A percentile compares a stretch with the other conserved stretches of the same genome.
These are phyloP conservation scores for Gleditsia sinensis DNA, from an alignment of 306 rosid genomes.

Conservation along the genomic window DNA sequence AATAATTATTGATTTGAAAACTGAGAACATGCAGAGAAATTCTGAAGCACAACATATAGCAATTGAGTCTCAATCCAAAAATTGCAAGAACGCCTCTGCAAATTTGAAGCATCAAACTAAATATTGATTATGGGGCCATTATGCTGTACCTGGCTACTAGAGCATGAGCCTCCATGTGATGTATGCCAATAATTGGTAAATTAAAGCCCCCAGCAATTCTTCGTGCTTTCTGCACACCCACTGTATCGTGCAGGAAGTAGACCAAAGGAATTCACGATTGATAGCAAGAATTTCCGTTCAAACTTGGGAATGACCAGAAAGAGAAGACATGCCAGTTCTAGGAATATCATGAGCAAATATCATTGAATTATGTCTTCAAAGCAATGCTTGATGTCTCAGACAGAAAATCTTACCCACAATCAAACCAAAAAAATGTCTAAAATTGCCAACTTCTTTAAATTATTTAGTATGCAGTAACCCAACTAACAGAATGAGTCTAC, in stretches of 20 bases:
- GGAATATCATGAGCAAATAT: not conserved
- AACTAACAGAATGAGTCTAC: constrained; percentile 3
- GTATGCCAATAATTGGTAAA: constrained; percentile 85
- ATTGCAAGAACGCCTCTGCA: constrained; percentile 17
- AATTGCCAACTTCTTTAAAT: not conserved
- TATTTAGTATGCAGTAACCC: constrained; percentile 20
- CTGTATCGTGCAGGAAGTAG: constrained; percentile 51
- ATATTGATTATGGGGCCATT: constrained; percentile 4
- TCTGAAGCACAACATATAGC: constrained; percentile 18
- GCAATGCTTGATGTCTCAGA: constrained; percentile 10
- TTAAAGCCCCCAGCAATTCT: constrained; percentile 62
- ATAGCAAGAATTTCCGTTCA: constrained; percentile 30
- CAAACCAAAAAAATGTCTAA: not conserved
- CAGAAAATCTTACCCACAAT: constrained; percentile 12
- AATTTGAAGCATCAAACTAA: not conserved
- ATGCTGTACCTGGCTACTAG: constrained; percentile 81
- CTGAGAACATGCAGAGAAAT: constrained; percentile 1
- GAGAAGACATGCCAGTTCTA: not conserved
- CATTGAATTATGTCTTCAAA: constrained; percentile 17
- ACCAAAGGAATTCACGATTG: constrained; percentile 24
- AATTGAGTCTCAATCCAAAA: constrained; percentile 22
- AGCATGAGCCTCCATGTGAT: constrained; percentile 99
- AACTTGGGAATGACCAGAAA: constrained; percentile 11
- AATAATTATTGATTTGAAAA: constrained; percentile 17
- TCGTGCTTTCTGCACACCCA: constrained; percentile 89